Percentiles rank a stretch among this genome's conserved stretches.
Conservation (phyloP, 805 yeast genomes). For the Pichia rugopelliculosa region DNA sequence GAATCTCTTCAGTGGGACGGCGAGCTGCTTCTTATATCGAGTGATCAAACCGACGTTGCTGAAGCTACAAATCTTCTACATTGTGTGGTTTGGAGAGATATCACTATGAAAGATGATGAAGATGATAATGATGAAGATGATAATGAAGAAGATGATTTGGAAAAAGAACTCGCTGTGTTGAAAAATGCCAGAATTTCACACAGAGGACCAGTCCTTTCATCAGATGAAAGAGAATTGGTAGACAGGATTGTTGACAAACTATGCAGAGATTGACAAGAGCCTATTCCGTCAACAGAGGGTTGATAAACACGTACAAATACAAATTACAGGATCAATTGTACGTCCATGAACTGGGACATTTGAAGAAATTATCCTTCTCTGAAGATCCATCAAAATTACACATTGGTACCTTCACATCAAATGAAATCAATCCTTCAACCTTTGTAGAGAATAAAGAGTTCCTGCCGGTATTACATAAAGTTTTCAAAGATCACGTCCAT, state of each 20-base stretch:
- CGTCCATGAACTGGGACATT: constrained; percentile 17
- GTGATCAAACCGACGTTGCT: too few species aligned
- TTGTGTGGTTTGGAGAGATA: constrained; percentile 8
- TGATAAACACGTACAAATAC: constrained; percentile 19
- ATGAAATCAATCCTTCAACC: constrained; percentile 14
- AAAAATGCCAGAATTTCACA: background rate
- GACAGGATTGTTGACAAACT: background rate
- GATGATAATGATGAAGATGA: too few species aligned
- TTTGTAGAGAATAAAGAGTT: constrained; percentile 26
- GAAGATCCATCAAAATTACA: constrained; percentile 18
- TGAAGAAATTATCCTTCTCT: constrained; percentile 25
- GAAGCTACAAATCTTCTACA: background rate
- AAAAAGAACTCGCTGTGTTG: background rate
- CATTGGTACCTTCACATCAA: constrained; percentile 18
- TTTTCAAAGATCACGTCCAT: constrained; percentile 21
- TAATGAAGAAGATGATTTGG: background rate
- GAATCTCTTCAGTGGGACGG: constrained; percentile 28
- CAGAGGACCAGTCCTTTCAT: background rate
- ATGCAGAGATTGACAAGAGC: constrained; percentile 3
- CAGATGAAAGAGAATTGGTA: background rate
- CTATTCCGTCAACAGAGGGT: constrained; percentile 13
- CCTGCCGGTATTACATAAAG: constrained; percentile 16
- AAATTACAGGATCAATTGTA: constrained; percentile 23
- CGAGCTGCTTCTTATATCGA: constrained; percentile 32
- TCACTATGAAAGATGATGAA: background rate